phyloP scores from a whole-genome alignment of 2,329 filamentous ascomycete species.

The Aspergillus terreus region DNA sequence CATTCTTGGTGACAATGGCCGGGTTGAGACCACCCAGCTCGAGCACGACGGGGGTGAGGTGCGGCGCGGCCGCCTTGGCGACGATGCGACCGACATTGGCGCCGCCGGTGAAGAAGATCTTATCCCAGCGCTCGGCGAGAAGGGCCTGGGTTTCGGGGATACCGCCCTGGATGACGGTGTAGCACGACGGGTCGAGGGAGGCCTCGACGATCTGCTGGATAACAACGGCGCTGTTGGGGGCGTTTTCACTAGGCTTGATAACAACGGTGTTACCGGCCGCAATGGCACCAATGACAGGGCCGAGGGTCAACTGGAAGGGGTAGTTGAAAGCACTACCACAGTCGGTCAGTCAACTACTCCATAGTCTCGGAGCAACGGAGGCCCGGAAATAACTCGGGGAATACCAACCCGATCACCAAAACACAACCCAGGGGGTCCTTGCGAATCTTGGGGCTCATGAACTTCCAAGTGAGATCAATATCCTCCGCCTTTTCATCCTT shows the following conservation, averaged over 20 bases:
- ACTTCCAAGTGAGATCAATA: constrained; percentile 63
- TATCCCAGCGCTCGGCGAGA: constrained; percentile 89
- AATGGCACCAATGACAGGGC: constrained; percentile 83
- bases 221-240: constrained; percentile 72
- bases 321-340: constrained; percentile 76
- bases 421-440: constrained; percentile 85
- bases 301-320: constrained; percentile 75
- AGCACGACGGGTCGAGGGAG: constrained; percentile 72
- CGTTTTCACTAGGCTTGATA: constrained; percentile 84
- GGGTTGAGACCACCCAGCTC: constrained; percentile 93
- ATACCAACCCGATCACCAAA: constrained; percentile 69
- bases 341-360: constrained; percentile 4
- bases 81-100: constrained; percentile 78
- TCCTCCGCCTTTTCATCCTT: constrained; percentile 74
- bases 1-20: constrained; percentile 81
- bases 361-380: not conserved
- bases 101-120: constrained; percentile 94
- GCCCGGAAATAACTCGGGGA: not conserved
- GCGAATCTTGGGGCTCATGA: constrained; percentile 70
- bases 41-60: constrained; percentile 80
- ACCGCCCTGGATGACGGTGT: constrained; percentile 74
- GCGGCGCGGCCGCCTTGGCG: constrained; percentile 81
- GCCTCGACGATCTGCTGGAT: constrained; percentile 74
- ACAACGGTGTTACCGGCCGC: constrained; percentile 86
- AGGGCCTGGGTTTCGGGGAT: constrained; percentile 76